These are phyloP conservation scores for Yarrowia porcina DNA, from an alignment of 805 yeast genomes.

Conservation along the genomic window DNA sequence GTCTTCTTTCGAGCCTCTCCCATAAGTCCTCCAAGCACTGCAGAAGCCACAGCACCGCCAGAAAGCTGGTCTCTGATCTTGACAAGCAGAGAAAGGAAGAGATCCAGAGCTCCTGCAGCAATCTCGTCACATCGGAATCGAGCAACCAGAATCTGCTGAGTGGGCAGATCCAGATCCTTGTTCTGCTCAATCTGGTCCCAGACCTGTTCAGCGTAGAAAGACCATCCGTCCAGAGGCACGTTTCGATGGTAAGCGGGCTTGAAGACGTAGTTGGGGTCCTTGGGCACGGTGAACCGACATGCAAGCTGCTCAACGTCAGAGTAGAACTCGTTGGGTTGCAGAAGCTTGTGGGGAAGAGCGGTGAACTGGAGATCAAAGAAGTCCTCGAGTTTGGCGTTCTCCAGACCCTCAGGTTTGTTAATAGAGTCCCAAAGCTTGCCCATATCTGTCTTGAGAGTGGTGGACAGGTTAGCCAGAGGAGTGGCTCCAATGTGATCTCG, in stretches of 20 bases:
- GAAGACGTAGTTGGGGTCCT: constrained; percentile 47
- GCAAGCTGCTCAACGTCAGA: constrained; percentile 62
- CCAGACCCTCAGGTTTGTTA: constrained; percentile 66
- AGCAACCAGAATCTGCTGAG: constrained; percentile 93
- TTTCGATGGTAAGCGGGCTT: constrained; percentile 71
- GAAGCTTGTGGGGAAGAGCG: constrained; percentile 78
- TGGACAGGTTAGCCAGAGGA: constrained; percentile 66
- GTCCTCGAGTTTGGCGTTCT: constrained; percentile 56
- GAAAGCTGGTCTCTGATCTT: constrained; percentile 36
- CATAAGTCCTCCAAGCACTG: constrained; percentile 45
- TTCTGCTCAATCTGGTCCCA: constrained; percentile 94
- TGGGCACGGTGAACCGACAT: constrained; percentile 49
- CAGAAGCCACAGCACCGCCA: constrained; percentile 30
- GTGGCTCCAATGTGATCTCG: constrained; percentile 90
- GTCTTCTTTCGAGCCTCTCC: constrained; percentile 46
- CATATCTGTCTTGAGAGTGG: constrained; percentile 68
- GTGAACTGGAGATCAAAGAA: constrained; percentile 83
- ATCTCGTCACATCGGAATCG: constrained; percentile 93
- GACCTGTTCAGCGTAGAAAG: constrained; percentile 80
- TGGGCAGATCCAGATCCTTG: constrained; percentile 92
- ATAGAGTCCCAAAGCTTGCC: constrained; percentile 73
- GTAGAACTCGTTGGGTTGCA: constrained; percentile 69
- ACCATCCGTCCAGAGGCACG: constrained; percentile 96
- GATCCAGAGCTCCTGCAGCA: constrained; percentile 49
- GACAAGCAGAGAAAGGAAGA: constrained; percentile 43